Base-by-base conservation (phyloP, 176 grass and related monocot genomes). In the Triticum turgidum region DNA sequence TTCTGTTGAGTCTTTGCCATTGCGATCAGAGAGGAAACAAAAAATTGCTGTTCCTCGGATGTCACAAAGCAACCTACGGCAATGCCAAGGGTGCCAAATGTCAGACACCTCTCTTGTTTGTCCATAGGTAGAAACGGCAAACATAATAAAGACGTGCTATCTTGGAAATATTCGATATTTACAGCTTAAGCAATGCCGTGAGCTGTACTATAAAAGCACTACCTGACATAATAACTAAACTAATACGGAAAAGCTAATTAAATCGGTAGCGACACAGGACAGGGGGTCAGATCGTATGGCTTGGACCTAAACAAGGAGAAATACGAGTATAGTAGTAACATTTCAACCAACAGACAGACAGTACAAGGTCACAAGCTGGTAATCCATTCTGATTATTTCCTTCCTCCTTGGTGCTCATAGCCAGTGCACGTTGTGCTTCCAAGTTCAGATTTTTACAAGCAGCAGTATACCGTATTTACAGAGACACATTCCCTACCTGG, bases 391-490 rank as follows among this genome's bases (percentile, higher is more conserved):
- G 6, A 58, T 9, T 29, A 11, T 14, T n/a, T 9, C 54, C 9
- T 88, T 20, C 32, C 10, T 8, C 45, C 51, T 30, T 22, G 12
- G 21, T 17, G 21, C 32, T 44, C 39, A 24, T 30, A 54, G 66
- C 6, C 47, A 77, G 11, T 21, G 34, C 35, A 18, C 11, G 0
- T 14, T 30, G 38, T 41, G 27, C 51, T 54, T 76, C 21, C 29
- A 29, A 37, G 78, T 83, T 78, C n/a, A 4, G 52, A 77, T 34
- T 86, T 86, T 89, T 85, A 81, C 82, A 85, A 1, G 27, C 59
- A 18, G 39, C 8, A 68, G 81, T 32, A 18, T 14, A 24, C 38
- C 5, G 21, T 51, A 84, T 73, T 84, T 84, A 80, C 61, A 62
- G 0, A 41, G 1, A 25, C 39, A 35, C 24, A 47, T 44, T 89